phyloP scores from a whole-genome alignment of 345 rosid species.

The Stellera chamaejasme region DNA sequence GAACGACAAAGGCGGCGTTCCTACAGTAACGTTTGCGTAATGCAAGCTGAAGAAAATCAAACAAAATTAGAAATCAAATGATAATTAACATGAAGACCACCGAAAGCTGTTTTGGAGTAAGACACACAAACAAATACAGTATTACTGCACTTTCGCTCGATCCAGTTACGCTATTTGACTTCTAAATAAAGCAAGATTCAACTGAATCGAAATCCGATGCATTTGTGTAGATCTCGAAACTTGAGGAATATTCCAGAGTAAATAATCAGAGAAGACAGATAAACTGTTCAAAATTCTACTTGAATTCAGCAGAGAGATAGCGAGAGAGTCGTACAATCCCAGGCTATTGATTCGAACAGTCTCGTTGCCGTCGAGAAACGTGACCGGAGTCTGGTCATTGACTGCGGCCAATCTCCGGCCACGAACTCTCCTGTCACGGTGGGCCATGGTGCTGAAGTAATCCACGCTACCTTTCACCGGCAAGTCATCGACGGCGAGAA shows the following conservation, averaged over 20 bases:
- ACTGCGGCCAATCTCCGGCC: conserved; percentile 55
- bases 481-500: conserved; percentile 46
- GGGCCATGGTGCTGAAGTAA: conserved; percentile 61
- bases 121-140: background rate
- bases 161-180: background rate
- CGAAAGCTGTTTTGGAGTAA: background rate
- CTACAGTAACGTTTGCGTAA: conserved; percentile 76
- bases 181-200: background rate
- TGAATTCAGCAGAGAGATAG: background rate
- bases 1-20: conserved; percentile 62
- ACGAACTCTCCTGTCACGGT: conserved; percentile 59
- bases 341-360: conserved; percentile 37
- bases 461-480: conserved; percentile 57
- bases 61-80: conserved; percentile 1
- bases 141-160: conserved; percentile 6
- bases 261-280: background rate
- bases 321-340: conserved; percentile 57
- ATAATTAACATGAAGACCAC: background rate
- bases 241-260: background rate
- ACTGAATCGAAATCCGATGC: conserved; percentile 5
- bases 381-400: conserved; percentile 42
- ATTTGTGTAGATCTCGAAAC: conserved; percentile 2
- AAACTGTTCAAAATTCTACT: background rate
- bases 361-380: conserved; percentile 63
- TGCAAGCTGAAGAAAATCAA: conserved; percentile 50